Base-by-base conservation (phyloP, 23 red algal species). In the Gracilaria vermiculophylla region DNA sequence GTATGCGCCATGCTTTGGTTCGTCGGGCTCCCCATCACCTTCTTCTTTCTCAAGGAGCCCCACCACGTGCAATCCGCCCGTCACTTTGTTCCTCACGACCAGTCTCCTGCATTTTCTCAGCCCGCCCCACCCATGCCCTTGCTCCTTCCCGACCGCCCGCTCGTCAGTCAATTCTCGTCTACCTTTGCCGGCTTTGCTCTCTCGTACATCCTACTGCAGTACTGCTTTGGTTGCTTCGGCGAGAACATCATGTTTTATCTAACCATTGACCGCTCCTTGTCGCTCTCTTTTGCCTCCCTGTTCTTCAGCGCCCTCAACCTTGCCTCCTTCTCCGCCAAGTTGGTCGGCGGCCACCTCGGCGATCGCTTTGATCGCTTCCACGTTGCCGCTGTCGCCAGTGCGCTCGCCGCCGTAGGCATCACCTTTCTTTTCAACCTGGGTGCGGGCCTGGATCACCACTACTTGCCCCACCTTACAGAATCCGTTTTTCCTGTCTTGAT, bases 231-330 rank as follows among this genome's bases (percentile, higher is more conserved):
- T 49, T 92, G 78, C 53, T 89, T 94, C 39, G 90, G 78, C 60
- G 97, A 99, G 81, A 94, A 99, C 65, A 61, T 99, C 88, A 77
- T 99, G 73, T 92, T 96, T 40, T 95, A 81, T 45, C 69, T 99
- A 15, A 93, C 93, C 19, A 73, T 94, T 42, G 97, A 99, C 67
- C 62, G 83, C 31, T 42, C 49, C 25, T 39, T 85, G 39, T 58
- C 65, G 0, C 45, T 99, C 17, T 52, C 66, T 9, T 51, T 83
- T 41, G 97, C 97, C 1, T 95, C 97, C 37, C 29, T 95, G n/a
- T 87, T 87, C 58, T 90, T 99, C 60, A 88, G 89, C 72, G 69
- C 82, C 0, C 89, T 99, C 20, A 95, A 99, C 29, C 85, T 93
- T 81, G 74, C 84, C n/a, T 82, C 92, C 14, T 95, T 99, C 53